These are phyloP conservation scores for Diplodia seriata DNA, from an alignment of 2,329 filamentous ascomycete species.

Conservation along the genomic window DNA sequence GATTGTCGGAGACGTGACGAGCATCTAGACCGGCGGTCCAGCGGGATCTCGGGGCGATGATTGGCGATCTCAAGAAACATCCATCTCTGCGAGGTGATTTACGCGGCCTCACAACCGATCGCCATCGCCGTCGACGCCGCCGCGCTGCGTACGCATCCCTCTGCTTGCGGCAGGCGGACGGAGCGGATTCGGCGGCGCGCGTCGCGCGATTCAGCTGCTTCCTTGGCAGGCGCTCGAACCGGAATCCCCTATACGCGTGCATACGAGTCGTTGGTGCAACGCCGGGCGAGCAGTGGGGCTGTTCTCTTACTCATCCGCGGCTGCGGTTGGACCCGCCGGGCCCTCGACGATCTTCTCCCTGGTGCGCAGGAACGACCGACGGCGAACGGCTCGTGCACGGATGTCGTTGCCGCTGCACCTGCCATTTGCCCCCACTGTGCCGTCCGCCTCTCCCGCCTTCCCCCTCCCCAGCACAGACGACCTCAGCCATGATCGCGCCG, in stretches of 20 bases:
- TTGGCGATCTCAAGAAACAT: neutral
- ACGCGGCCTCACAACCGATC: neutral
- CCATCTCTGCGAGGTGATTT: neutral
- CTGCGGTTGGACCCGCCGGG: neutral
- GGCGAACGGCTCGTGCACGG: too few relatives aligned
- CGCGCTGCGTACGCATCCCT: too few relatives aligned
- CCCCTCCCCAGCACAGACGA: neutral
- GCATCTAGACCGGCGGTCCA: neutral
- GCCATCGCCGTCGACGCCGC: too few relatives aligned
- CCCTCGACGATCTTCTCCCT: neutral
- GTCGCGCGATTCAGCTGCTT: too few relatives aligned
- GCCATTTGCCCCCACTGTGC: neutral
- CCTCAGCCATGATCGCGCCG: too few relatives aligned
- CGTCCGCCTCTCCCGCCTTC: neutral
- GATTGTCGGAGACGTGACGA: neutral
- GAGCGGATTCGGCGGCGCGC: too few relatives aligned
- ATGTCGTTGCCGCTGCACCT: neutral
- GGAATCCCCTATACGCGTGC: neutral
- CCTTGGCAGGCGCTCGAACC: neutral
- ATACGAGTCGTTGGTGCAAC: neutral
- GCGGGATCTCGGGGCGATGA: too few relatives aligned
- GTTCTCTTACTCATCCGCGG: neutral
- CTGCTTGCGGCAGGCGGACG: too few relatives aligned
- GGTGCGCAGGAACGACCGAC: too few relatives aligned
- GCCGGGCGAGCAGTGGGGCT: neutral